A percentile compares a stretch with the other conserved stretches of the same genome.
Evolutionary conservation across 495 filamentous ascomycete species (phyloP).

Genomic region (Trypethelium eluteriae): DNA sequence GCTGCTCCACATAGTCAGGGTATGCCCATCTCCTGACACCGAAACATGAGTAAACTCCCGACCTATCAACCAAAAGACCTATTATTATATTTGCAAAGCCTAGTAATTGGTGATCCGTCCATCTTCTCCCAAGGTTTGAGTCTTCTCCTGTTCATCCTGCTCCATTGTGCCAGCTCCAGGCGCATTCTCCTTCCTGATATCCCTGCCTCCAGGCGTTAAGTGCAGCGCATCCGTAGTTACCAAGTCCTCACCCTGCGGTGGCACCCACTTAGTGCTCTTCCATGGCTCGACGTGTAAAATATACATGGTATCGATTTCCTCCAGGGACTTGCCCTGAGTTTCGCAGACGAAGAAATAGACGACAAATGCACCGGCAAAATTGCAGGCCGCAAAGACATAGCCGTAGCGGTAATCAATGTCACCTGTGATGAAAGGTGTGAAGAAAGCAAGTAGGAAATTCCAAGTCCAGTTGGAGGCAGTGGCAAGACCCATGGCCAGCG

Average conservation of each 20-base stretch:
- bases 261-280: conserved; percentile 54
- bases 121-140: neutral
- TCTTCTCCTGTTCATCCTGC: neutral
- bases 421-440: conserved; percentile 66
- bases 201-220: conserved; percentile 22
- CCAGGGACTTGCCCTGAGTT: conserved; percentile 57
- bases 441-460: conserved; percentile 84
- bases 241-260: conserved; percentile 36
- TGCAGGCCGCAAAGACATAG: conserved; percentile 70
- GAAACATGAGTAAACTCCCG: too few species aligned
- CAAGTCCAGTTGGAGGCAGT: conserved; percentile 82
- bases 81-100: neutral
- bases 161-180: conserved; percentile 12
- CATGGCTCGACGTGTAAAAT: conserved; percentile 60
- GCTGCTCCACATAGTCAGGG: neutral
- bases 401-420: conserved; percentile 69
- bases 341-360: conserved; percentile 78
- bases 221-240: conserved; percentile 21
- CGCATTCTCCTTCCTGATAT: conserved; percentile 21
- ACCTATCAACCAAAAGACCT: neutral
- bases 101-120: neutral
- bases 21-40: too few species aligned
- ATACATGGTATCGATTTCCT: conserved; percentile 86
- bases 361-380: conserved; percentile 52
- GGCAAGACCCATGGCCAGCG: conserved; percentile 65